phyloP scores from a whole-genome alignment of 441 rosid species.

The Pelargonium cotyledonis region DNA sequence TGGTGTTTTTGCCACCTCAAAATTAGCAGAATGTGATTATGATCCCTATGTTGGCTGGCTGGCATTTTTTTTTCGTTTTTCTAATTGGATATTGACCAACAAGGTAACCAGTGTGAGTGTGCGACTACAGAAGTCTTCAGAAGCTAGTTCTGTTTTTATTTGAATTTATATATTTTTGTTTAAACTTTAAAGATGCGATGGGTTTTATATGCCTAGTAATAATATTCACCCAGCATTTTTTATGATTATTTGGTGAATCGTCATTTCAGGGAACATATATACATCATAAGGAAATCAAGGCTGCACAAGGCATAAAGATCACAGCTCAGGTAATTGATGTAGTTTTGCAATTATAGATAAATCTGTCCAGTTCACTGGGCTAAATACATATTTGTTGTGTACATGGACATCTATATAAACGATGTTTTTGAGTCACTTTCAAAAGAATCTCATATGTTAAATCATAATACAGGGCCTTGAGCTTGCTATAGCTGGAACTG shows the following conservation, averaged over 20 bases:
- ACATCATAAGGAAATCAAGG: conserved; percentile 89
- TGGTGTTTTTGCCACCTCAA: not conserved
- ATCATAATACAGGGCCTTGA: conserved; percentile 65
- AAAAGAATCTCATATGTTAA: conserved; percentile 17
- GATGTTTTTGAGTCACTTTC: not conserved
- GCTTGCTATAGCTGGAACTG: conserved; percentile 92
- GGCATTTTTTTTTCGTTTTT: not conserved
- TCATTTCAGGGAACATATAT: conserved; percentile 72
- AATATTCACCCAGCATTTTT: not conserved
- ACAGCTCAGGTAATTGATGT: conserved; percentile 65
- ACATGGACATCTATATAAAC: not conserved
- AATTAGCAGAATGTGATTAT: not conserved
- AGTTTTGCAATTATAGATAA: not conserved
- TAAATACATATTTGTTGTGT: not conserved
- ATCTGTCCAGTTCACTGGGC: not conserved
- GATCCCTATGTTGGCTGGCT: not conserved
- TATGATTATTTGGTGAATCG: conserved; percentile 7
- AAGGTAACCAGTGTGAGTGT: not conserved
- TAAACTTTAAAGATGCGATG: not conserved
- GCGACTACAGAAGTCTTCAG: not conserved
- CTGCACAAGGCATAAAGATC: conserved; percentile 94
- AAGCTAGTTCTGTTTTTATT: not conserved
- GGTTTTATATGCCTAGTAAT: not conserved
- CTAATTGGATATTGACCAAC: not conserved
- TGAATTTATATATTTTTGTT: not conserved